phyloP scores from a whole-genome alignment of 2,329 filamentous ascomycete genomes.

The Colletotrichum limetticola region DNA sequence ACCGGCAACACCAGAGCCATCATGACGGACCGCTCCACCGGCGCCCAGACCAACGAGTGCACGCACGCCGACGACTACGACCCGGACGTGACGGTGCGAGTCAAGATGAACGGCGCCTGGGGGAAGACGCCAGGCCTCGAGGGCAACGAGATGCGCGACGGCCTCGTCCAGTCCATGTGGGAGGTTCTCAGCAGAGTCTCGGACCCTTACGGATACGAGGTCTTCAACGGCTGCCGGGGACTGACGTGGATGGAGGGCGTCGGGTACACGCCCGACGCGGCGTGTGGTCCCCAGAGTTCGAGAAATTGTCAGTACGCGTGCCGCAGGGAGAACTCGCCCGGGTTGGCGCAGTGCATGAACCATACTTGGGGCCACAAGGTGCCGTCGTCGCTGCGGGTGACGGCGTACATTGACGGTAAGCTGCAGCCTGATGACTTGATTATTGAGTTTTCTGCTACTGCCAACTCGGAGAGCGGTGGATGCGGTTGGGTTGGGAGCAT shows the following conservation, averaged over 20 bases:
- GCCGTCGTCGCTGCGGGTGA: slow-evolving; percentile 32
- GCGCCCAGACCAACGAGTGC: slow-evolving; percentile 28
- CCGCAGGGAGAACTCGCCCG: slow-evolving; percentile 25
- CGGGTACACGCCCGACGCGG: slow-evolving; percentile 4
- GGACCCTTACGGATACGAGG: slow-evolving; percentile 29
- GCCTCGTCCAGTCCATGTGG: slow-evolving; percentile 33
- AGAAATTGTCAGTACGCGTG: slow-evolving; percentile 16
- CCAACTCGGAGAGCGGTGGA: slow-evolving; percentile 21
- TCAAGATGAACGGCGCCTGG: slow-evolving; percentile 35
- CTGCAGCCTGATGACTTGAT: slow-evolving; percentile 34
- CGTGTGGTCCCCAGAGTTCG: slow-evolving; percentile 20
- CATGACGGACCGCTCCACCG: slow-evolving; percentile 25
- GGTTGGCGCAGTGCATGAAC: slow-evolving; percentile 30
- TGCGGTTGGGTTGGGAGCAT: slow-evolving; percentile 26
- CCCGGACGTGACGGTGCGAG: slow-evolving; percentile 28
- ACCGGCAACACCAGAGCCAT: slow-evolving; percentile 32
- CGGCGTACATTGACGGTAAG: slow-evolving; percentile 32
- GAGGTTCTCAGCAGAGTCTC: slow-evolving; percentile 22
- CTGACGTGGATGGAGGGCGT: slow-evolving; percentile 33
- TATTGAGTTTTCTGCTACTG: slow-evolving; percentile 25
- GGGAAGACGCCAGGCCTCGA: slow-evolving; percentile 25
- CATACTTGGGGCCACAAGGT: slow-evolving; percentile 34
- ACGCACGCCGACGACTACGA: slow-evolving; percentile 20
- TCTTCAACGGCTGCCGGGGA: slow-evolving; percentile 33
- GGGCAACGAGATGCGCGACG: slow-evolving; percentile 35